A percentile compares a stretch with the other conserved stretches of the same genome.
Conservation (phyloP, 352 stramenopile genomes). For the Elongisporangium undulatum region DNA sequence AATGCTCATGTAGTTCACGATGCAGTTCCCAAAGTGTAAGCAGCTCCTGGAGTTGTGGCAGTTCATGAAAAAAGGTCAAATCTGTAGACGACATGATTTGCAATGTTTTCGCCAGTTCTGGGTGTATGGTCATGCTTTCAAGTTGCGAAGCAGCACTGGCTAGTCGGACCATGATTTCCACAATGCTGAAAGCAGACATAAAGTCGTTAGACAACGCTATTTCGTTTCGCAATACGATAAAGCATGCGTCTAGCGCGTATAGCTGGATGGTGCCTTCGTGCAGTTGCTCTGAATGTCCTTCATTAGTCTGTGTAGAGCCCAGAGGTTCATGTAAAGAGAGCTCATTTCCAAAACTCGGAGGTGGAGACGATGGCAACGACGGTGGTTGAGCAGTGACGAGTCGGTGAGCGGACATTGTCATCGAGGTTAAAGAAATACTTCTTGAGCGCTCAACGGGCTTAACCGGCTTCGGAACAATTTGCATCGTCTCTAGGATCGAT, state of each 20-base stretch:
- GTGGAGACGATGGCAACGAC: neutral
- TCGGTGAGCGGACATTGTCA: neutral
- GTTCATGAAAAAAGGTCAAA: constrained; percentile 50
- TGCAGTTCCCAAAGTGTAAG: constrained; percentile 57
- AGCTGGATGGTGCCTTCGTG: constrained; percentile 19
- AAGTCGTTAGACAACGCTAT: constrained; percentile 23
- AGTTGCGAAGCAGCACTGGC: constrained; percentile 38
- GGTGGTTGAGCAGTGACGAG: neutral
- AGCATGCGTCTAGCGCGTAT: constrained; percentile 46
- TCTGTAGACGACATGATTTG: constrained; percentile 81
- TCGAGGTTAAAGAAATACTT: neutral
- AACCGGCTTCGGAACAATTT: constrained; percentile 16
- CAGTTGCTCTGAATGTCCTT: neutral
- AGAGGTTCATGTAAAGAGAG: neutral
- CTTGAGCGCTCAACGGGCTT: neutral
- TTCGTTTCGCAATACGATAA: constrained; percentile 25
- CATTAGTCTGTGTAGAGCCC: neutral
- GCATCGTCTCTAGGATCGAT: constrained; percentile 22
- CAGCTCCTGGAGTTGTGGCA: constrained; percentile 55
- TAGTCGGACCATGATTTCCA: constrained; percentile 50
- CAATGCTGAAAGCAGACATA: constrained; percentile 18
- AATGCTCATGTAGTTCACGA: constrained; percentile 38
- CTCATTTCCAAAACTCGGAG: neutral
- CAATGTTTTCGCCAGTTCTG: constrained; percentile 54
- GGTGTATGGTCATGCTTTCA: constrained; percentile 4